A percentile compares a stretch with the other conserved stretches of the same genome.
These are phyloP conservation scores for Lactarius akahatsu DNA, from an alignment of 768 basidiomycete genomes.

Conservation along the genomic window DNA sequence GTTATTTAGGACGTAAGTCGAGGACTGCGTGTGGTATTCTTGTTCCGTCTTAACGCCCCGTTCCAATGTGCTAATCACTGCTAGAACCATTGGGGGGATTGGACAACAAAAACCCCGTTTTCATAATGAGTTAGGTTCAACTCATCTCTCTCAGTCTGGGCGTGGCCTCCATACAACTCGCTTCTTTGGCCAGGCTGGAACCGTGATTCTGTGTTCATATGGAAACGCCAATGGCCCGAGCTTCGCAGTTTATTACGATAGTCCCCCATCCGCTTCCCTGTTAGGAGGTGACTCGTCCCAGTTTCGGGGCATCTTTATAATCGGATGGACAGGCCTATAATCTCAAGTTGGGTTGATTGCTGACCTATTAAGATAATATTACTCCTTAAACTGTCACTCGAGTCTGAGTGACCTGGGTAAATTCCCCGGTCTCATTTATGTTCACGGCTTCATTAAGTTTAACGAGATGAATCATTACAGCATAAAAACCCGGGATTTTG, in stretches of 20 bases:
- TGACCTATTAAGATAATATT: background rate
- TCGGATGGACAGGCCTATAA: background rate
- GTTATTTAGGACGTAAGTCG: background rate
- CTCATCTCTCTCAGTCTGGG: background rate
- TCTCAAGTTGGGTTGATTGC: background rate
- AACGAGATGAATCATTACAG: background rate
- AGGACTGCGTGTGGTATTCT: background rate
- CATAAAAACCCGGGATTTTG: background rate
- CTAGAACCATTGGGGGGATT: background rate
- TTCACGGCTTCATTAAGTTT: background rate
- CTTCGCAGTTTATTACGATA: background rate
- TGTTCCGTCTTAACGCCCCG: background rate
- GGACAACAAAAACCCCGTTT: background rate
- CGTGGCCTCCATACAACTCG: background rate
- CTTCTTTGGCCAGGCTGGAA: background rate
- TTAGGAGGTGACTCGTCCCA: background rate
- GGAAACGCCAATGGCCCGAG: background rate
- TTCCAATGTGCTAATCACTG: background rate
- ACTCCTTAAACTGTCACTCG: background rate
- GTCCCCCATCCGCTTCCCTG: background rate
- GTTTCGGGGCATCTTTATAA: background rate
- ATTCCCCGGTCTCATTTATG: background rate
- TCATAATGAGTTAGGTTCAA: background rate
- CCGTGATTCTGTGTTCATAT: constrained; percentile 3
- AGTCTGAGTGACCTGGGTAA: background rate